Conservation (phyloP, 2,329 filamentous ascomycete species). For the Nemania sp. region DNA sequence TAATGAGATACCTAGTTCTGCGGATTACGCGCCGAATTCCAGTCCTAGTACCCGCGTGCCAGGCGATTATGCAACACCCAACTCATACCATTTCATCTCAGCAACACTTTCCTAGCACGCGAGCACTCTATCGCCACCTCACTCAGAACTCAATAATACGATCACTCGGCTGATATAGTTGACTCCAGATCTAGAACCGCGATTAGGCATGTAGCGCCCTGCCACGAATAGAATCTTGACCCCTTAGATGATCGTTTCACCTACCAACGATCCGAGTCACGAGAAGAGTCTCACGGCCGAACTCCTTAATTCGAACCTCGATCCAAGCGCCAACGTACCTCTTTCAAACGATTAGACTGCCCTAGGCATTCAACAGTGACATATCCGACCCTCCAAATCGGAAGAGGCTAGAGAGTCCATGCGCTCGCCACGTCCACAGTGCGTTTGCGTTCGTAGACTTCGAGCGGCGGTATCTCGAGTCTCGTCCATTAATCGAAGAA, state of each 20-base stretch:
- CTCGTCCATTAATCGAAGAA: no score
- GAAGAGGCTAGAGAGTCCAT: not conserved
- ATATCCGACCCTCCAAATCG: constrained; percentile 14
- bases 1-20: not conserved
- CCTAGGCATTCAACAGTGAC: not conserved
- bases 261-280: not conserved
- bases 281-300: not conserved
- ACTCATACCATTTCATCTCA: not conserved
- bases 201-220: no score
- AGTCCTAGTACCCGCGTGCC: not conserved
- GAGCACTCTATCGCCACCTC: no score
- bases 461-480: constrained; percentile 14
- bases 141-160: no score
- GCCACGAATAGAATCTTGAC: not conserved
- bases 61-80: not conserved
- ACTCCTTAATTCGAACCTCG: not conserved
- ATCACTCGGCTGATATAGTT: not conserved
- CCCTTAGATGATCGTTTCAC: not conserved
- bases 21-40: not conserved
- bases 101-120: no score
- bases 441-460: constrained; percentile 11
- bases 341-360: not conserved
- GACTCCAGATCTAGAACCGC: not conserved
- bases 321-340: not conserved
- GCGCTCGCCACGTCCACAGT: constrained; percentile 12